Conservation (phyloP, 2,329 filamentous ascomycete species). For the Plenodomus biglobosus region DNA sequence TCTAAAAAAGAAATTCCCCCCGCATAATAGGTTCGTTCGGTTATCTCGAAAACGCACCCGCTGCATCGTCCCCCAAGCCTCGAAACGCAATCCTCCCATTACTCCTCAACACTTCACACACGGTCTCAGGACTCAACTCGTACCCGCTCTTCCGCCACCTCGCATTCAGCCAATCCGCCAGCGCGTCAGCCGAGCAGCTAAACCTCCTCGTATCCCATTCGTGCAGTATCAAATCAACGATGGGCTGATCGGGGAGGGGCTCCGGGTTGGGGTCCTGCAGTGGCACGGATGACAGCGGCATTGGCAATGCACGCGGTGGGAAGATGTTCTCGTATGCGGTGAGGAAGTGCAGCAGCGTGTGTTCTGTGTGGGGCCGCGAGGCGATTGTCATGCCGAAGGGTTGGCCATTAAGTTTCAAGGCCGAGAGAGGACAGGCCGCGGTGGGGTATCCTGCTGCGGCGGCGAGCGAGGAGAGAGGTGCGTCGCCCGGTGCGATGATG, state of each 20-base stretch:
- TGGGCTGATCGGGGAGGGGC: conserved; percentile 36
- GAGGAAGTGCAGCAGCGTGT: conserved; percentile 39
- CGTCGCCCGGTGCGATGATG: conserved; percentile 39
- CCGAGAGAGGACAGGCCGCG: conserved; percentile 37
- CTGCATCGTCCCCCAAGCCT: conserved; percentile 39
- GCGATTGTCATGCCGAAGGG: conserved; percentile 41
- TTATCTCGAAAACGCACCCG: conserved; percentile 34
- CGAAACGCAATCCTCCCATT: conserved; percentile 41
- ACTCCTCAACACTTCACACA: conserved; percentile 39
- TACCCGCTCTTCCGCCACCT: conserved; percentile 42
- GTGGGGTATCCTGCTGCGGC: conserved; percentile 42
- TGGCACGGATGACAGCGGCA: conserved; percentile 33
- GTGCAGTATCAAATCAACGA: conserved; percentile 37
- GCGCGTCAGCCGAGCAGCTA: conserved; percentile 36
- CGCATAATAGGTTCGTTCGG: no score
- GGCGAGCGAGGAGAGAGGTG: conserved; percentile 38
- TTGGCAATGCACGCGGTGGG: conserved; percentile 34
- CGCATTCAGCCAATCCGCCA: conserved; percentile 40
- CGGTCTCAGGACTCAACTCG: conserved; percentile 36
- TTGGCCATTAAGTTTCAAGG: conserved; percentile 41
- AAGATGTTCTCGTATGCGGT: conserved; percentile 43
- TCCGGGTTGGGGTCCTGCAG: conserved; percentile 29
- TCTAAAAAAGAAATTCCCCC: no score
- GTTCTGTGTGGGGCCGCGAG: conserved; percentile 36
- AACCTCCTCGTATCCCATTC: conserved; percentile 40